These are phyloP conservation scores for Microsporum ferrugineum DNA, from an alignment of 2,329 filamentous ascomycete species.

Conservation along the genomic window DNA sequence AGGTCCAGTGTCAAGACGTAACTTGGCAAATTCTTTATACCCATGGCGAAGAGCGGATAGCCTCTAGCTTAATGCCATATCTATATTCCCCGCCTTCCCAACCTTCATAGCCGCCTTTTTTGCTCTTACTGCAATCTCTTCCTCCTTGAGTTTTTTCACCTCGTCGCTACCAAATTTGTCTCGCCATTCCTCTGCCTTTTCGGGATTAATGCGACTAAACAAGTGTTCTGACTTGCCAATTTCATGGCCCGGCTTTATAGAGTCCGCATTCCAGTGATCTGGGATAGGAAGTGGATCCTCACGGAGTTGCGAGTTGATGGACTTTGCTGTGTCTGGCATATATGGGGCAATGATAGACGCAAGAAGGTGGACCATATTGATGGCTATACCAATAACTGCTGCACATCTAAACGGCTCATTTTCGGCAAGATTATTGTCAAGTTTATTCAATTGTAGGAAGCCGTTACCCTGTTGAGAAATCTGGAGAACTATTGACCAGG, in stretches of 20 bases:
- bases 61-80: background rate
- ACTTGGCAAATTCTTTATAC: too few species aligned
- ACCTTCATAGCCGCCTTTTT: slow-evolving; percentile 19
- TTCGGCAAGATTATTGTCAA: slow-evolving; percentile 51
- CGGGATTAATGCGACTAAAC: slow-evolving; percentile 70
- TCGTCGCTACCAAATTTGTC: slow-evolving; percentile 59
- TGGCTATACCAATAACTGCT: slow-evolving; percentile 60
- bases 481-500: slow-evolving; percentile 43
- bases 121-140: slow-evolving; percentile 43
- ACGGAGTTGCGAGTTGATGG: slow-evolving; percentile 68
- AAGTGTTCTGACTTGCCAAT: slow-evolving; percentile 71
- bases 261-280: slow-evolving; percentile 50
- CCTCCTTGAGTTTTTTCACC: slow-evolving; percentile 56
- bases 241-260: slow-evolving; percentile 60
- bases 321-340: slow-evolving; percentile 63
- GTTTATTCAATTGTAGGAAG: slow-evolving; percentile 33
- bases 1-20: too few species aligned
- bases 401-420: slow-evolving; percentile 49
- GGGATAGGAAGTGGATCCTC: slow-evolving; percentile 33
- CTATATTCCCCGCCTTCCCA: slow-evolving; percentile 11
- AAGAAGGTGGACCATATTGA: slow-evolving; percentile 74
- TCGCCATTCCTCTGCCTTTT: slow-evolving; percentile 75
- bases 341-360: slow-evolving; percentile 70
- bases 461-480: slow-evolving; percentile 49
- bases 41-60: too few species aligned